These are phyloP conservation scores for Beauveria pseudobassiana DNA, from an alignment of 2,329 filamentous ascomycete species.

Conservation along the genomic window DNA sequence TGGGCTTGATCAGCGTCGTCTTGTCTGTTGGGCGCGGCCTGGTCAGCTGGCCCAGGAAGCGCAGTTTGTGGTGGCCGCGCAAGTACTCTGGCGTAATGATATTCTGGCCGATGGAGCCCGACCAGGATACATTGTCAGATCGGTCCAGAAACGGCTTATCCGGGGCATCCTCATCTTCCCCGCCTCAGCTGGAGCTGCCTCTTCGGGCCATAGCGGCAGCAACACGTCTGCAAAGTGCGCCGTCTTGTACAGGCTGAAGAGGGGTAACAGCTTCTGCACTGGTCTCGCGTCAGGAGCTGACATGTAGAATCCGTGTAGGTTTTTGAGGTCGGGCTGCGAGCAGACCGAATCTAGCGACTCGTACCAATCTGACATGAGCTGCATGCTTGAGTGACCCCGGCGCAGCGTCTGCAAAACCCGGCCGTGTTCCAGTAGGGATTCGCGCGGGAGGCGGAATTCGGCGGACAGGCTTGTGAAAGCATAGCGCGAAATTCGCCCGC, in stretches of 20 bases:
- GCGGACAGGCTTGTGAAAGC: slow-evolving; percentile 50
- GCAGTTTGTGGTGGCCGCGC: slow-evolving; percentile 61
- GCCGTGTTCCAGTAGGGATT: slow-evolving; percentile 56
- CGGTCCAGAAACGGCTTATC: slow-evolving; percentile 51
- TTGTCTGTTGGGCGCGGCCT: slow-evolving; percentile 43
- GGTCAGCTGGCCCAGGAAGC: slow-evolving; percentile 62
- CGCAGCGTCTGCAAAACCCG: slow-evolving; percentile 57
- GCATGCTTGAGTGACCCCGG: slow-evolving; percentile 57
- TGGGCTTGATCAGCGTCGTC: slow-evolving; percentile 49
- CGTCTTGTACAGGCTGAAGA: slow-evolving; percentile 70
- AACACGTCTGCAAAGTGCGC: slow-evolving; percentile 69
- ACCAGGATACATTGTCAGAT: slow-evolving; percentile 63
- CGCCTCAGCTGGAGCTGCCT: slow-evolving; percentile 34
- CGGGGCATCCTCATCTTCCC: background rate
- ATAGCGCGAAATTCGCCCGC: slow-evolving; percentile 31
- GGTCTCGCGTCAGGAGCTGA: slow-evolving; percentile 55
- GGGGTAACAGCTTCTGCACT: slow-evolving; percentile 57
- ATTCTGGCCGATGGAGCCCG: slow-evolving; percentile 57
- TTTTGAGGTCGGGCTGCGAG: slow-evolving; percentile 67
- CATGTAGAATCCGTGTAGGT: slow-evolving; percentile 67
- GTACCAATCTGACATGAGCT: slow-evolving; percentile 60
- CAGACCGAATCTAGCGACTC: slow-evolving; percentile 57
- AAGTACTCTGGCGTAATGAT: slow-evolving; percentile 44
- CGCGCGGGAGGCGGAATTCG: slow-evolving; percentile 51
- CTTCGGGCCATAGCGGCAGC: slow-evolving; percentile 53